A percentile compares a stretch with the other conserved stretches of the same genome.
phyloP scores from a whole-genome alignment of 2,329 filamentous ascomycete genomes.

The Calonectria naviculata region DNA sequence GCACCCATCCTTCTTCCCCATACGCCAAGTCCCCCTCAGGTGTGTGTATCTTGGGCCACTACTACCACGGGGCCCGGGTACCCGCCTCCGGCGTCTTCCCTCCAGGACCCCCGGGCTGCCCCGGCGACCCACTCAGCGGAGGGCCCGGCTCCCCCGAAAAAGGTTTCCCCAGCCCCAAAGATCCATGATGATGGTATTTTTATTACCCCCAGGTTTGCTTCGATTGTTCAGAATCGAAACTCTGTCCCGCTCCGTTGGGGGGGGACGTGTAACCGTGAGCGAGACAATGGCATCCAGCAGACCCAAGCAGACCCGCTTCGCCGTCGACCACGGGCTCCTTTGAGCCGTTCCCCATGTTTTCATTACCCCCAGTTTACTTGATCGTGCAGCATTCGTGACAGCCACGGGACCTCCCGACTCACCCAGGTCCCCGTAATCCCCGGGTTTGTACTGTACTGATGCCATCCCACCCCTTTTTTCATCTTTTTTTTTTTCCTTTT shows the following conservation, averaged over 20 bases:
- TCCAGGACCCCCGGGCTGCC: slow-evolving; percentile 31
- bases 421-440: slow-evolving; percentile 15
- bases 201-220: slow-evolving; percentile 49
- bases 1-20: slow-evolving; percentile 30
- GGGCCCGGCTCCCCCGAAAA: slow-evolving; percentile 37
- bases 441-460: slow-evolving; percentile 27
- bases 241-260: background rate
- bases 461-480: slow-evolving; percentile 28
- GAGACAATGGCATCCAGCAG: slow-evolving; percentile 21
- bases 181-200: slow-evolving; percentile 38
- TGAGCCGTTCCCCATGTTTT: slow-evolving; percentile 39
- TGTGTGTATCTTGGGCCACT: background rate
- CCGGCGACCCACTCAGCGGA: slow-evolving; percentile 40
- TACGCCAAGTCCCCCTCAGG: slow-evolving; percentile 15
- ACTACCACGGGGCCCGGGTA: slow-evolving; percentile 18
- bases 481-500: slow-evolving; percentile 10
- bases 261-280: slow-evolving; percentile 13
- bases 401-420: slow-evolving; percentile 36
- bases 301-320: slow-evolving; percentile 21
- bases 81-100: slow-evolving; percentile 22
- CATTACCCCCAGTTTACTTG: slow-evolving; percentile 54
- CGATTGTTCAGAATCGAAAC: slow-evolving; percentile 12
- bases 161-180: slow-evolving; percentile 11
- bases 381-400: slow-evolving; percentile 46
- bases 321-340: slow-evolving; percentile 20